These are phyloP conservation scores for Sordaria brevicollis DNA, from an alignment of 495 filamentous ascomycete genomes.

Conservation along the genomic window DNA sequence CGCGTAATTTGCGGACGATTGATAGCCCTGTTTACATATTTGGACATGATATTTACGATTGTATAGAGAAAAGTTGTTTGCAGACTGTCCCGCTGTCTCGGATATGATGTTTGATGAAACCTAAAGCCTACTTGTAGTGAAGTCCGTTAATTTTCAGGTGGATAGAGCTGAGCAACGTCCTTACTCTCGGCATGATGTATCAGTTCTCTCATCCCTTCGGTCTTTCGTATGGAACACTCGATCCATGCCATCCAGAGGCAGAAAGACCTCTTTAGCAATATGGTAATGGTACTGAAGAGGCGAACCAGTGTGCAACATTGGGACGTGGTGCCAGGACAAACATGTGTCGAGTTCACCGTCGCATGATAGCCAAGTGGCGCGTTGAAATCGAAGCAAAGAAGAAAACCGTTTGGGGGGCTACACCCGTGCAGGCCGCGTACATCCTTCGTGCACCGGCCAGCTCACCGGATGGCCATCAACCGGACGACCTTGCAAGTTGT, in stretches of 20 bases:
- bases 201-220: no score
- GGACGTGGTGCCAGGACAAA: not conserved
- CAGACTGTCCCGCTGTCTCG: not conserved
- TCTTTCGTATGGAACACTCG: no score
- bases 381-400: not conserved
- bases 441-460: not conserved
- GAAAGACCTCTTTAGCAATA: not conserved
- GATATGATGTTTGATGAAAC: not conserved
- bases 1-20: not conserved
- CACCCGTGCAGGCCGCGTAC: not conserved
- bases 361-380: not conserved
- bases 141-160: not conserved
- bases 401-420: not conserved
- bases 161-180: not conserved
- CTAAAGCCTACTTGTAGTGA: not conserved
- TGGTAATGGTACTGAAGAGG: not conserved
- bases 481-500: not conserved
- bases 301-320: not conserved
- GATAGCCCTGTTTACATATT: conserved; percentile 4
- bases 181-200: no score
- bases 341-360: not conserved
- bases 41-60: not conserved
- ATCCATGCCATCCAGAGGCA: not conserved
- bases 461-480: not conserved
- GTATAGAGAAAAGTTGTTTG: not conserved